Percentiles rank a stretch among this genome's conserved stretches.
phyloP scores from a whole-genome alignment of 257 asterid genomes.

The Solanum dulcamara region DNA sequence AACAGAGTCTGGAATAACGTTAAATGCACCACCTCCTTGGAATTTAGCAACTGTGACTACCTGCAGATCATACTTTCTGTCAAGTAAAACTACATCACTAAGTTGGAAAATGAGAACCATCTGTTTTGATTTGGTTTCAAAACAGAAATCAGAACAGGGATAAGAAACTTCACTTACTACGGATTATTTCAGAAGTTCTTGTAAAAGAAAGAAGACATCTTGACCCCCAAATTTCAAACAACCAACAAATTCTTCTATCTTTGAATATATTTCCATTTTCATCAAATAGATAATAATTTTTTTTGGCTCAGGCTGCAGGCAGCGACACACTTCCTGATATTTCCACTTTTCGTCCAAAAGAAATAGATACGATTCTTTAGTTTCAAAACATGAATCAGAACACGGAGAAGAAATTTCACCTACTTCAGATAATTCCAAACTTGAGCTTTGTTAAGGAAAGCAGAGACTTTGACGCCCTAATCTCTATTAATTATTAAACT shows the following conservation, averaged over 20 bases:
- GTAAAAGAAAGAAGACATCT: neutral
- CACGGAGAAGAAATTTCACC: neutral
- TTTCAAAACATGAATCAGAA: neutral
- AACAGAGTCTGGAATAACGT: slow-evolving; percentile 89
- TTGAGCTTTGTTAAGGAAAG: neutral
- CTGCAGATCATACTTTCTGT: slow-evolving; percentile 19
- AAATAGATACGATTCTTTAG: too few relatives aligned
- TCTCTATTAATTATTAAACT: neutral
- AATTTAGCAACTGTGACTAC: slow-evolving; percentile 80
- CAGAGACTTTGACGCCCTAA: neutral
- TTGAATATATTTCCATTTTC: neutral
- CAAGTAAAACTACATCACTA: neutral
- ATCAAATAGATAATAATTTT: neutral
- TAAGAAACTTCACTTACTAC: neutral
- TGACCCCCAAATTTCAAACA: neutral
- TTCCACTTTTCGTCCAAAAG: neutral
- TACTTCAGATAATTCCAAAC: neutral
- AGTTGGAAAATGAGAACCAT: neutral
- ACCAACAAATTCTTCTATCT: neutral
- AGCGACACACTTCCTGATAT: neutral
- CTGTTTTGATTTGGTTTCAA: neutral
- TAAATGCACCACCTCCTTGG: slow-evolving; percentile 89
- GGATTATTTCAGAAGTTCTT: neutral
- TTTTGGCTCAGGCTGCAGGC: neutral
- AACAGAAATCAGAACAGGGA: neutral